Evolutionary conservation across 2,329 filamentous ascomycete genomes (phyloP), one percentile per base, ranked within the genome.

Genomic region (Domatiomyces globalis): DNA sequence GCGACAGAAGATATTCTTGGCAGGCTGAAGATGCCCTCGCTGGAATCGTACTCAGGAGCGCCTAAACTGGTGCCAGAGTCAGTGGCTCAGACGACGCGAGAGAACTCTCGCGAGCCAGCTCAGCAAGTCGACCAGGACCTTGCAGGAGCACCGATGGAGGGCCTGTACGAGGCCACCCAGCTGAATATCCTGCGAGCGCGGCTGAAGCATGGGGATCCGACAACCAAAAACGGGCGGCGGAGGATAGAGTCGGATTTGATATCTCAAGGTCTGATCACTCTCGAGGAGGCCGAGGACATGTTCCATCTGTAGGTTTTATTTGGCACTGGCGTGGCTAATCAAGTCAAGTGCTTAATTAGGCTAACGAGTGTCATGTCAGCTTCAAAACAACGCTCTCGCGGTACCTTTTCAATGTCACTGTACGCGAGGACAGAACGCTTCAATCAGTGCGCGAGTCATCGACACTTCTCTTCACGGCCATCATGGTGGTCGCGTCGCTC

Each of bases 401-500:
- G 10, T 60, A 60, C 29, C 54, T 60, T n/a, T 60, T 53, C 45
- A 53, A 58, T 36, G 57, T 57, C 5, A 74, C 75, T 20, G 71
- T 74, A 17, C 67, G 75, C 17, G 71, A 72, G 5, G 75, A 77
- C 54, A 66, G 67, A 45, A 71, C 73, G 5, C 63, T 79, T 1
- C 71, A 71, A 0, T 73, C 71, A 5, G 66, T 81, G 8, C 73
- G 79, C 15, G 72, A 74, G 17, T 71, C 71, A 15, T 81, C 77
- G 1, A 71, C 75, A 0, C 66, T 80, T 1, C 66, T 81, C 9
- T 74, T 77, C 0, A 75, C 73, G 0, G 74, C 75, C 0, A 75
- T 78, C 19, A 68, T 79, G 5, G 77, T 77, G 0, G 77, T 81
- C 1, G 73, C 76, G 2, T 76, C 78, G 0, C 67, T 80, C 2